Evolutionary conservation across 352 stramenopile genomes (phyloP).

Genomic region (Pythium folliculosum): DNA sequence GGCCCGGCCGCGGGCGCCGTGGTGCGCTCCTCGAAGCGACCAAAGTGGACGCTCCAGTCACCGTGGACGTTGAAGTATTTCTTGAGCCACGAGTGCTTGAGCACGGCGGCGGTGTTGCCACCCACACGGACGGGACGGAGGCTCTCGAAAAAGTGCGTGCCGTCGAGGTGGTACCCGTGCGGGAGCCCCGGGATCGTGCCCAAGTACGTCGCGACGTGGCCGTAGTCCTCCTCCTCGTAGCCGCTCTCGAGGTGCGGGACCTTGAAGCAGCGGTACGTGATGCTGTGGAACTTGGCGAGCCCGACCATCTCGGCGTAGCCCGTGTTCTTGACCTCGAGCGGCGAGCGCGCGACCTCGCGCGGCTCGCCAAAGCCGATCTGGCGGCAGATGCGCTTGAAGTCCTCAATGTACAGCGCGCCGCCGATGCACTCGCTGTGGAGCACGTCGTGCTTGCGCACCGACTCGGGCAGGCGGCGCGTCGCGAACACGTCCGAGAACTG

Average conservation of each 20-base stretch:
- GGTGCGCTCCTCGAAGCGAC: slow-evolving; percentile 31
- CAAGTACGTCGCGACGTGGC: slow-evolving; percentile 91
- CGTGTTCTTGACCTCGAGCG: slow-evolving; percentile 65
- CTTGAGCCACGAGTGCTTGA: slow-evolving; percentile 69
- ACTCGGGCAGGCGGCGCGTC: slow-evolving; percentile 72
- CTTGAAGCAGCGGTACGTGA: slow-evolving; percentile 92
- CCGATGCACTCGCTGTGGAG: slow-evolving; percentile 91
- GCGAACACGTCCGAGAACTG: slow-evolving; percentile 93
- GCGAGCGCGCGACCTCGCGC: slow-evolving; percentile 79
- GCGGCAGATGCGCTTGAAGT: slow-evolving; percentile 86
- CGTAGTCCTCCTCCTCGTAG: slow-evolving; percentile 90
- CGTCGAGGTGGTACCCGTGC: slow-evolving; percentile 71
- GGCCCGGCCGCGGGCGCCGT: not conserved
- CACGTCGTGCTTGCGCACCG: slow-evolving; percentile 70
- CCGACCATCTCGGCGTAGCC: slow-evolving; percentile 65
- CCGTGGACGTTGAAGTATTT: slow-evolving; percentile 88
- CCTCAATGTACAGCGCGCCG: slow-evolving; percentile 91
- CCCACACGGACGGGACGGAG: slow-evolving; percentile 77
- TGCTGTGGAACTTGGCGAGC: slow-evolving; percentile 83
- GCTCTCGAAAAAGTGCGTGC: slow-evolving; percentile 77
- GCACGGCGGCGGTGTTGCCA: slow-evolving; percentile 87
- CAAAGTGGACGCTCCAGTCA: slow-evolving; percentile 82
- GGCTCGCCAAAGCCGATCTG: slow-evolving; percentile 86
- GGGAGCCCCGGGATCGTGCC: slow-evolving; percentile 79
- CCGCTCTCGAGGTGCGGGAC: slow-evolving; percentile 53